A percentile compares a stretch with the other conserved stretches of the same genome.
phyloP scores from a whole-genome alignment of 1,284 basidiomycete species.

The Trametes versicolor region DNA sequence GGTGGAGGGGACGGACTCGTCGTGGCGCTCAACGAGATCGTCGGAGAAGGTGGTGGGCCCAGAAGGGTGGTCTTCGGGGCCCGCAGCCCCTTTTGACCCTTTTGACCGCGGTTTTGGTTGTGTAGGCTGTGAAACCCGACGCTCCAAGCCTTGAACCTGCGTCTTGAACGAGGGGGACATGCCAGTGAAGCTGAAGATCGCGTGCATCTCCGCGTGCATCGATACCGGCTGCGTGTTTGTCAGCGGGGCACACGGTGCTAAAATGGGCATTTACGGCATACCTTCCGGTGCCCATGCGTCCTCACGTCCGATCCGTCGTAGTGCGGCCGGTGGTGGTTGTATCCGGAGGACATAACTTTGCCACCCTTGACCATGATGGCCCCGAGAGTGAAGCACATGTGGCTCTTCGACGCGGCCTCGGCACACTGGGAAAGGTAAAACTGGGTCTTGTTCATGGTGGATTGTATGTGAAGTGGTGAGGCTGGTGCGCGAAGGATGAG shows the following conservation, averaged over 20 bases:
- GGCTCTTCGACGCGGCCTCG: slow-evolving; percentile 60
- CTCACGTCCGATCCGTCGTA: slow-evolving; percentile 59
- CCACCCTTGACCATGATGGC: slow-evolving; percentile 67
- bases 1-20: slow-evolving; percentile 16
- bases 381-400: slow-evolving; percentile 66
- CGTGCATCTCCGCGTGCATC: slow-evolving; percentile 73
- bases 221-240: slow-evolving; percentile 51
- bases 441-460: slow-evolving; percentile 58
- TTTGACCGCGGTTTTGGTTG: slow-evolving; percentile 44
- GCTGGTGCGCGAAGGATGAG: slow-evolving; percentile 20
- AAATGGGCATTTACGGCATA: background rate
- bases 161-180: slow-evolving; percentile 63
- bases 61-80: slow-evolving; percentile 36
- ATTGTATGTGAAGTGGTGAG: slow-evolving; percentile 11
- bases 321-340: slow-evolving; percentile 64
- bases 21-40: slow-evolving; percentile 3
- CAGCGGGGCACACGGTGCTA: background rate
- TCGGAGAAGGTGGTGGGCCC: slow-evolving; percentile 33
- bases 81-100: slow-evolving; percentile 41
- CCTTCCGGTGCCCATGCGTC: slow-evolving; percentile 54
- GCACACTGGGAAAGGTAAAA: slow-evolving; percentile 63
- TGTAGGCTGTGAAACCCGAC: slow-evolving; percentile 44
- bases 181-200: slow-evolving; percentile 62
- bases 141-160: slow-evolving; percentile 57
- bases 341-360: slow-evolving; percentile 61